phyloP scores from a whole-genome alignment of 148 eudicot genomes.

The Rhododendron simsii region DNA sequence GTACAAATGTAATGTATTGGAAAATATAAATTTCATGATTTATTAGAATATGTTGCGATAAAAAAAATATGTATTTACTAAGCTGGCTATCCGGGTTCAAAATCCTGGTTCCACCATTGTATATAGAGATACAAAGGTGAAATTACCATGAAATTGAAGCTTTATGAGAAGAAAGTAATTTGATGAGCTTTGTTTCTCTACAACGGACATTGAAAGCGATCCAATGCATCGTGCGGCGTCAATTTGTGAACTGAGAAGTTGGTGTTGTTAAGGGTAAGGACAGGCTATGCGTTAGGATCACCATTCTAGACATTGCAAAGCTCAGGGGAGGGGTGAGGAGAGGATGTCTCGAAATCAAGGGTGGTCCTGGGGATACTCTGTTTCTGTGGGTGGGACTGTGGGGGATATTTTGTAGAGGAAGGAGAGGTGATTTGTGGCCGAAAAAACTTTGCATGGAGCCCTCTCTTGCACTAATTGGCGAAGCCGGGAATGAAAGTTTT shows the following conservation, averaged over 20 bases:
- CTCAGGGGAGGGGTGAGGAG: background rate
- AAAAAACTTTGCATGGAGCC: background rate
- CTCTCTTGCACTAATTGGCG: background rate
- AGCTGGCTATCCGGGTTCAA: no score
- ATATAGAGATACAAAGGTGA: background rate
- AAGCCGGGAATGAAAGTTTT: no score
- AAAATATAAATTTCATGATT: no score
- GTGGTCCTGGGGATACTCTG: background rate
- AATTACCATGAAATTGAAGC: conserved; percentile 9
- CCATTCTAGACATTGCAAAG: conserved; percentile 10
- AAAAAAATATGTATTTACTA: no score
- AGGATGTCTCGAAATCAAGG: background rate
- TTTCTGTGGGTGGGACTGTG: background rate
- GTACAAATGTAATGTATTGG: no score
- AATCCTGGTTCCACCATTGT: no score
- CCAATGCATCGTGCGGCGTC: background rate
- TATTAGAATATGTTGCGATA: no score
- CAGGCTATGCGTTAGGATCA: conserved; percentile 2
- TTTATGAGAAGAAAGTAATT: background rate
- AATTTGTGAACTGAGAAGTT: background rate
- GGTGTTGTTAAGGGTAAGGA: background rate
- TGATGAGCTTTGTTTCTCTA: background rate
- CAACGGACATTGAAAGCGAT: background rate
- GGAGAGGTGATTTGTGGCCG: background rate
- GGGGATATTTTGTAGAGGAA: background rate